Percentiles rank a stretch among this genome's conserved stretches.
These are phyloP conservation scores for Malassezia caprae DNA, from an alignment of 1,284 basidiomycete genomes.

Conservation along the genomic window DNA sequence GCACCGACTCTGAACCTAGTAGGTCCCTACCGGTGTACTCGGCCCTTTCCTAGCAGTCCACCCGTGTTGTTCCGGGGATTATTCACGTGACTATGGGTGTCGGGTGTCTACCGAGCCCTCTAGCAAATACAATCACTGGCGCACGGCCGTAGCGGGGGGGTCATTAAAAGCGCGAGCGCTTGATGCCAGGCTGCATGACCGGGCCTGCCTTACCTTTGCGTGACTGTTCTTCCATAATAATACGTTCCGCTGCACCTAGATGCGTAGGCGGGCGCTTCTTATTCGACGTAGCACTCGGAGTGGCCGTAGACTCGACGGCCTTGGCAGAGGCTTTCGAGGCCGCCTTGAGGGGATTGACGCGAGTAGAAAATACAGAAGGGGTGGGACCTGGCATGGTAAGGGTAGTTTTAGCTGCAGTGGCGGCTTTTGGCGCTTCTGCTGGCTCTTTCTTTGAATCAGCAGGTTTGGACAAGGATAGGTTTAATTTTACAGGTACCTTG, in stretches of 20 bases:
- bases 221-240: slow-evolving; percentile 37
- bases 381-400: background rate
- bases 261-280: slow-evolving; percentile 16
- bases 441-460: background rate
- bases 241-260: slow-evolving; percentile 39
- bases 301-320: background rate
- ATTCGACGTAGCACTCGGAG: background rate
- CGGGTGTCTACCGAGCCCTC: background rate
- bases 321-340: slow-evolving; percentile 2
- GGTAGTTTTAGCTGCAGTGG: background rate
- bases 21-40: background rate
- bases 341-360: slow-evolving; percentile 16
- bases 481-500: background rate
- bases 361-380: slow-evolving; percentile 1
- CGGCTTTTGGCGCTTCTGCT: background rate
- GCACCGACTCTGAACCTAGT: slow-evolving; percentile 1
- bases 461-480: slow-evolving; percentile 1
- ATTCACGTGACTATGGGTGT: slow-evolving; percentile 12
- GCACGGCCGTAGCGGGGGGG: slow-evolving; percentile 2
- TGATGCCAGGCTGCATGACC: slow-evolving; percentile 27
- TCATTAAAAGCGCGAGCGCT: slow-evolving; percentile 31
- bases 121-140: slow-evolving; percentile 1
- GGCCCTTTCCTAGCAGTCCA: background rate
- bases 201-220: slow-evolving; percentile 23
- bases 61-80: slow-evolving; percentile 18